Conservation (phyloP, 352 stramenopile genomes). For the Thraustotheca clavata region DNA sequence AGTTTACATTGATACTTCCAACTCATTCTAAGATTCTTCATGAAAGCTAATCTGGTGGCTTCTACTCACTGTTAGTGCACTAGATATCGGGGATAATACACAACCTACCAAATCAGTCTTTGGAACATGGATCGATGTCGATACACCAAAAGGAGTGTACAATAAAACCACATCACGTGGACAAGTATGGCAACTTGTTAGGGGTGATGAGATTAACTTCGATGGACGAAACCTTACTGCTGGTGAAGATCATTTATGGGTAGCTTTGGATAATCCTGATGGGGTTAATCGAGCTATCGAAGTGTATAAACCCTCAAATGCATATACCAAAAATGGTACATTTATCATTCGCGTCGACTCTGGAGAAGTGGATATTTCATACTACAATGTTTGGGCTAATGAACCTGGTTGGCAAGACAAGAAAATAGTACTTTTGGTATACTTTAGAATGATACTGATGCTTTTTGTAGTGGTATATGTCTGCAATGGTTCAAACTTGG, state of each 20-base stretch:
- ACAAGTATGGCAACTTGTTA: conserved; percentile 22
- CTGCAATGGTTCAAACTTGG: conserved; percentile 88
- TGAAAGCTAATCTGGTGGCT: too few species aligned
- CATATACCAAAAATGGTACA: conserved; percentile 6
- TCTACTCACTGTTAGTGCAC: not conserved
- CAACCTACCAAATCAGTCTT: conserved; percentile 31
- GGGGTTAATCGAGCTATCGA: conserved; percentile 39
- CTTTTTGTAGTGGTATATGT: conserved; percentile 41
- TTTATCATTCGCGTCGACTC: conserved; percentile 17
- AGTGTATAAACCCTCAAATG: conserved; percentile 29
- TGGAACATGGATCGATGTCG: conserved; percentile 45
- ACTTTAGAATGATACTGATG: not conserved
- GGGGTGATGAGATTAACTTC: conserved; percentile 23
- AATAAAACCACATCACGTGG: conserved; percentile 17
- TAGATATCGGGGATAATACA: not conserved
- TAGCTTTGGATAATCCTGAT: conserved; percentile 22
- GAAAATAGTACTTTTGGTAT: conserved; percentile 41
- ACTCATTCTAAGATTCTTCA: too few species aligned
- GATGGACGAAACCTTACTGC: conserved; percentile 12
- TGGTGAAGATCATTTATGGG: conserved; percentile 25
- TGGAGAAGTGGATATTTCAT: not conserved
- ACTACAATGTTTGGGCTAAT: conserved; percentile 15
- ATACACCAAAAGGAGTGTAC: conserved; percentile 39
- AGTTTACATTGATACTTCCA: too few species aligned
- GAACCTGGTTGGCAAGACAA: too few species aligned